phyloP scores from a whole-genome alignment of 805 yeast species.

The Torulaspora gathmanii region DNA sequence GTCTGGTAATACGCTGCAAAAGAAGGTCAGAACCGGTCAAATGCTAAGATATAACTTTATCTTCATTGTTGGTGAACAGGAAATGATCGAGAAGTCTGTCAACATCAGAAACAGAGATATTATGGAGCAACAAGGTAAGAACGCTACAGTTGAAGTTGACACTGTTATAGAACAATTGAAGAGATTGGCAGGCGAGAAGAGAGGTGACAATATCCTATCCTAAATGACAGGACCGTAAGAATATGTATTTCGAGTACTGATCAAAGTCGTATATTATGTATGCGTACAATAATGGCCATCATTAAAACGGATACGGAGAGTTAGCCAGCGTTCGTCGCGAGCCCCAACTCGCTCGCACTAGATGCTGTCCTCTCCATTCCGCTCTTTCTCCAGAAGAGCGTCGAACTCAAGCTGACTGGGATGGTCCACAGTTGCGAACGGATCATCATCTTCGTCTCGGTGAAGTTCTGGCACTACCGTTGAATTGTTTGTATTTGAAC shows the following conservation, averaged over 20 bases:
- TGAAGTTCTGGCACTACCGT: not conserved
- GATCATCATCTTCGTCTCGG: constrained; percentile 8
- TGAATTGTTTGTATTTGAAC: not conserved
- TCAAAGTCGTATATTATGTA: constrained; percentile 3
- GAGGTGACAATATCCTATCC: constrained; percentile 56
- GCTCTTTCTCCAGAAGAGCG: constrained; percentile 16
- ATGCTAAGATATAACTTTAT: constrained; percentile 90
- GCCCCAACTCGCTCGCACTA: not conserved
- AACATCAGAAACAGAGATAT: constrained; percentile 97
- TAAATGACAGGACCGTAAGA: constrained; percentile 10
- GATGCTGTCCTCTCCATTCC: constrained; percentile 11
- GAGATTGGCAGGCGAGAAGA: constrained; percentile 65
- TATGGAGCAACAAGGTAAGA: constrained; percentile 87
- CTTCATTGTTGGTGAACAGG: constrained; percentile 96
- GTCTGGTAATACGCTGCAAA: constrained; percentile 92
- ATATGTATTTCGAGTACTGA: not conserved
- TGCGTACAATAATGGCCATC: constrained; percentile 1
- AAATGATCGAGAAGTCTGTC: constrained; percentile 70
- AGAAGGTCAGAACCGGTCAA: constrained; percentile 98
- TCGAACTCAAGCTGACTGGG: constrained; percentile 22
- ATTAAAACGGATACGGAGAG: not conserved
- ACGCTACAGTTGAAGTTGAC: constrained; percentile 70
- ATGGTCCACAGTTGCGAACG: constrained; percentile 4
- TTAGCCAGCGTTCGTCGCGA: not conserved
- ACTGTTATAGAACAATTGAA: constrained; percentile 66